Percentiles rank a stretch among this genome's conserved stretches.
These are phyloP conservation scores for Helicocarpus griseus DNA, from an alignment of 2,329 filamentous ascomycete species.

Conservation along the genomic window DNA sequence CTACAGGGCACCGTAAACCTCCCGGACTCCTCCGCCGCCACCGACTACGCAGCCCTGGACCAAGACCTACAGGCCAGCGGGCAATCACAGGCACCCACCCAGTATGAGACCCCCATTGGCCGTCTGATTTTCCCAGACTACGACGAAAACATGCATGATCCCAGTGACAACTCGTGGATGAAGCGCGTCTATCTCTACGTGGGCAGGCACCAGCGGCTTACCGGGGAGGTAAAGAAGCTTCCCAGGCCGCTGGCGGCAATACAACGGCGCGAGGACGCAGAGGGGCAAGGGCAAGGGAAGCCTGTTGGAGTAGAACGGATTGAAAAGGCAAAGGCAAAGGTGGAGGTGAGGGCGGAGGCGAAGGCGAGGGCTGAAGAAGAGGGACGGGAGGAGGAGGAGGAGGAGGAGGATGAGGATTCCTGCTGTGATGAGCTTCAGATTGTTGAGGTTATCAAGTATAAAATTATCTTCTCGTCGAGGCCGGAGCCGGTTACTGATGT, in stretches of 20 bases:
- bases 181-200: constrained; percentile 81
- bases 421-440: constrained; percentile 56
- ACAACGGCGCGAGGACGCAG: constrained; percentile 42
- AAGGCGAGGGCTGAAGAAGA: constrained; percentile 27
- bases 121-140: constrained; percentile 72
- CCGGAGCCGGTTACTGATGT: constrained; percentile 63
- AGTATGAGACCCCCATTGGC: constrained; percentile 50
- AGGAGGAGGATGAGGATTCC: constrained; percentile 1
- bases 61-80: constrained; percentile 8
- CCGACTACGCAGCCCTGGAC: constrained; percentile 21
- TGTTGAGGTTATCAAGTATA: constrained; percentile 77
- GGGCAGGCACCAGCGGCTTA: constrained; percentile 78
- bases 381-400: constrained; percentile 17
- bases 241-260: constrained; percentile 71
- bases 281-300: constrained; percentile 4
- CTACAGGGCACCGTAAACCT: constrained; percentile 86
- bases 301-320: neutral
- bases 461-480: constrained; percentile 71
- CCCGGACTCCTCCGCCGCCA: constrained; percentile 34
- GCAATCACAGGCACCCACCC: constrained; percentile 6
- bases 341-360: constrained; percentile 20
- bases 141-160: constrained; percentile 35
- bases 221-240: constrained; percentile 83
- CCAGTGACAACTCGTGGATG: constrained; percentile 63
- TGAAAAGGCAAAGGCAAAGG: constrained; percentile 6